Evolutionary conservation across 2,329 filamentous ascomycete species (phyloP).

Genomic region (Aspergillus fumigatiaffinis): DNA sequence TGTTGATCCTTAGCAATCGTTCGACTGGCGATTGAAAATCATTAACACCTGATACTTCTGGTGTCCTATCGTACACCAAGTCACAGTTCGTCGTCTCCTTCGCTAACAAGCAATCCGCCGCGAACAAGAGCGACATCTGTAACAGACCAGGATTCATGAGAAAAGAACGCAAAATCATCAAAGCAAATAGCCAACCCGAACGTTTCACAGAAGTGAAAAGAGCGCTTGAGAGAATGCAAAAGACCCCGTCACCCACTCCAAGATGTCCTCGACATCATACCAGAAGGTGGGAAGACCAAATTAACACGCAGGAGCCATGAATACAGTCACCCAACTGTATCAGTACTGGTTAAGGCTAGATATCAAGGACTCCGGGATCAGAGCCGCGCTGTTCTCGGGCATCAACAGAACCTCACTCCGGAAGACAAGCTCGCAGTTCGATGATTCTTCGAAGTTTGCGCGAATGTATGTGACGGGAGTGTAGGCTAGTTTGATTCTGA

Average conservation of each 20-base stretch:
- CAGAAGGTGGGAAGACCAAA: neutral
- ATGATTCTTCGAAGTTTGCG: constrained; percentile 12
- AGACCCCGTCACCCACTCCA: neutral
- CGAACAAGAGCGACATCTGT: neutral
- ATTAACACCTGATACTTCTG: neutral
- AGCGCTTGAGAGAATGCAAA: neutral
- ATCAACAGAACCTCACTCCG: constrained; percentile 18
- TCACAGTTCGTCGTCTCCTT: neutral
- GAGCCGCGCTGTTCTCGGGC: neutral
- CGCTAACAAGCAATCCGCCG: neutral
- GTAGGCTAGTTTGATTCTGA: constrained; percentile 17
- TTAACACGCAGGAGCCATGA: neutral
- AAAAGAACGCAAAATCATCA: neutral
- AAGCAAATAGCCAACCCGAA: neutral
- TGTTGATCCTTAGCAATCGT: neutral
- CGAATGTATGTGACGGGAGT: constrained; percentile 20
- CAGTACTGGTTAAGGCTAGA: neutral
- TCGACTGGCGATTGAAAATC: neutral
- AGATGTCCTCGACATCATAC: neutral
- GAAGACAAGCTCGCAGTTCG: constrained; percentile 10
- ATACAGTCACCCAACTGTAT: neutral
- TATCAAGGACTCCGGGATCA: neutral
- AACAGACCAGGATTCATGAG: neutral
- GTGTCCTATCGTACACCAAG: neutral
- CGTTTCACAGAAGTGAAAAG: neutral